phyloP scores from a whole-genome alignment of 2,329 filamentous ascomycete species.

The Cucurbitaria berberidis region DNA sequence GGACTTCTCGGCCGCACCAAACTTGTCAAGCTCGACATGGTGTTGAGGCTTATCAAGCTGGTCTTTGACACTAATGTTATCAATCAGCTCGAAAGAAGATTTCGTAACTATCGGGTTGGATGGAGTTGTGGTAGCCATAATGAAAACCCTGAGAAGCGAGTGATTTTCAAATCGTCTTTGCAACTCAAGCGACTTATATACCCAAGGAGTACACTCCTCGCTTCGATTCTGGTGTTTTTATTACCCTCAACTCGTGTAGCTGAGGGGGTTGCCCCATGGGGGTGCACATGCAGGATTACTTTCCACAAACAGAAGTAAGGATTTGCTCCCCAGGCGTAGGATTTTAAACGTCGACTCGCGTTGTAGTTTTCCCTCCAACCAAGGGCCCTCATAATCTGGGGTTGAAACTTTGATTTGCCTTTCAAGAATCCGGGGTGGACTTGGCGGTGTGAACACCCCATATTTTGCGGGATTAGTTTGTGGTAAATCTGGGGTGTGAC shows the following conservation, averaged over 20 bases:
- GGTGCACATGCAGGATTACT: not conserved
- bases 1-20: conserved; percentile 27
- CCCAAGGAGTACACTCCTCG: not conserved
- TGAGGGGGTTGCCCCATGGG: conserved; percentile 6
- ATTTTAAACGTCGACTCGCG: no score
- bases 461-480: no score
- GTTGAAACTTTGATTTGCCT: no score
- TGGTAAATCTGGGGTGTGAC: no score
- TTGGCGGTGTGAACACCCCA: no score
- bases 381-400: no score
- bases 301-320: not conserved
- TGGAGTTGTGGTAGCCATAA: conserved; percentile 5
- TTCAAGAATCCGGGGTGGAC: no score
- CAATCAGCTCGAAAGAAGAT: conserved; percentile 13
- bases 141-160: not conserved
- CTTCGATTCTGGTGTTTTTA: not conserved
- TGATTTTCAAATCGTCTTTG: not conserved
- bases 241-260: not conserved
- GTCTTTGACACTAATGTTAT: conserved; percentile 15
- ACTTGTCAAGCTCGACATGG: conserved; percentile 28
- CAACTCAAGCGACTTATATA: not conserved
- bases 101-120: conserved; percentile 3
- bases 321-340: not conserved
- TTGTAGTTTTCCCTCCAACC: no score
- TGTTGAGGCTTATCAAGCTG: conserved; percentile 15